A percentile compares a stretch with the other conserved stretches of the same genome.
Evolutionary conservation across 345 rosid species (phyloP).

Genomic region (Microthlaspi erraticum): DNA sequence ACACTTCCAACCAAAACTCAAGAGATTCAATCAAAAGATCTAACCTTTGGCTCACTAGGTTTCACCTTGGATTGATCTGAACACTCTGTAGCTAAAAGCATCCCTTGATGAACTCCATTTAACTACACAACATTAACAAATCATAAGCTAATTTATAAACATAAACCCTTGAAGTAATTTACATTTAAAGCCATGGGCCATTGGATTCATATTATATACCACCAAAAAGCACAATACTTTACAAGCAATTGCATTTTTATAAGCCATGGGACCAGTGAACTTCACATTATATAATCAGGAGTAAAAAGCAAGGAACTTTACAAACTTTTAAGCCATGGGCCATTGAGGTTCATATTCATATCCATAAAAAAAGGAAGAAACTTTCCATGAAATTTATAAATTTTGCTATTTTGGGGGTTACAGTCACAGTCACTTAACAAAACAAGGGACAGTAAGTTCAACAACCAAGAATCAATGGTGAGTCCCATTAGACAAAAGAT

Average conservation of each 20-base stretch:
- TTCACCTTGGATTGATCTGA: slow-evolving; percentile 64
- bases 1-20: slow-evolving; percentile 6
- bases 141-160: not conserved
- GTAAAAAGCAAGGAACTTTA: slow-evolving; percentile 22
- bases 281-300: not conserved
- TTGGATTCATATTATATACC: not conserved
- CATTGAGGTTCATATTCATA: not conserved
- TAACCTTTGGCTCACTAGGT: slow-evolving; percentile 75
- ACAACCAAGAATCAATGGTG: slow-evolving; percentile 19
- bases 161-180: no score
- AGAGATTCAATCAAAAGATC: not conserved
- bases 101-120: slow-evolving; percentile 55
- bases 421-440: not conserved
- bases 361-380: slow-evolving; percentile 14
- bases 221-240: slow-evolving; percentile 13
- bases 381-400: slow-evolving; percentile 6
- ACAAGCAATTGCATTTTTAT: not conserved
- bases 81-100: slow-evolving; percentile 57
- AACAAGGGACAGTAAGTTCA: slow-evolving; percentile 16
- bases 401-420: not conserved
- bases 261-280: slow-evolving; percentile 11
- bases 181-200: no score
- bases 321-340: not conserved
- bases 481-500: slow-evolving; percentile 8
- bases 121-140: slow-evolving; percentile 42